A percentile compares a stretch with the other conserved stretches of the same genome.
Conservation (phyloP, 495 filamentous ascomycete genomes). For the Penicillium cinerascens region DNA sequence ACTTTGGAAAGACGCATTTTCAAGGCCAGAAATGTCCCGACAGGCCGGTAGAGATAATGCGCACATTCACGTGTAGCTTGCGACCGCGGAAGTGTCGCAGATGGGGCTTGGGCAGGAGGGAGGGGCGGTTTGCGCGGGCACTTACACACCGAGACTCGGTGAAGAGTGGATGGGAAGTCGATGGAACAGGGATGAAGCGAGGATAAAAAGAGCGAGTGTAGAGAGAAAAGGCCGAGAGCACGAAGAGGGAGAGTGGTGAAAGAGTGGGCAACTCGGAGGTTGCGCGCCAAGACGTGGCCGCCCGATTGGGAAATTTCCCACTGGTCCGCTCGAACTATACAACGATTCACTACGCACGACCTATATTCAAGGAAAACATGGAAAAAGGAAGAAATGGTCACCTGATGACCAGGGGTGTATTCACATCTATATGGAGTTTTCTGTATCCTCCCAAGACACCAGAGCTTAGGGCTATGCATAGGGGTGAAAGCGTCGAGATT, state of each 20-base stretch:
- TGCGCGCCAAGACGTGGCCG: slow-evolving; percentile 22
- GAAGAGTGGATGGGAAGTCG: not conserved
- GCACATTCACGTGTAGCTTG: slow-evolving; percentile 4
- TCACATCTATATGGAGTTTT: slow-evolving; percentile 20
- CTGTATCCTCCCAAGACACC: slow-evolving; percentile 16
- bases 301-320: slow-evolving; percentile 25
- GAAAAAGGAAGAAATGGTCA: slow-evolving; percentile 1
- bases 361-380: not conserved
- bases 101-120: slow-evolving; percentile 3
- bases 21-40: not conserved
- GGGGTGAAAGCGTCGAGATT: slow-evolving; percentile 18
- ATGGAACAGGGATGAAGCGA: not conserved
- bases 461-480: slow-evolving; percentile 23
- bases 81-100: not conserved
- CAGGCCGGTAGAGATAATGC: not conserved
- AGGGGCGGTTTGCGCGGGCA: slow-evolving; percentile 14
- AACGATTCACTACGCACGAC: not conserved
- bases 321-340: not conserved
- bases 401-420: slow-evolving; percentile 9
- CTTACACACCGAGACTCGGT: slow-evolving; percentile 15
- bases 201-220: not conserved
- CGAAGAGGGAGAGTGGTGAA: slow-evolving; percentile 1
- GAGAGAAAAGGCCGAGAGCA: not conserved
- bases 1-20: not conserved
- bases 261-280: slow-evolving; percentile 23